Evolutionary conservation across 1,284 basidiomycete species (phyloP).

Genomic region (Pholiota adiposa): DNA sequence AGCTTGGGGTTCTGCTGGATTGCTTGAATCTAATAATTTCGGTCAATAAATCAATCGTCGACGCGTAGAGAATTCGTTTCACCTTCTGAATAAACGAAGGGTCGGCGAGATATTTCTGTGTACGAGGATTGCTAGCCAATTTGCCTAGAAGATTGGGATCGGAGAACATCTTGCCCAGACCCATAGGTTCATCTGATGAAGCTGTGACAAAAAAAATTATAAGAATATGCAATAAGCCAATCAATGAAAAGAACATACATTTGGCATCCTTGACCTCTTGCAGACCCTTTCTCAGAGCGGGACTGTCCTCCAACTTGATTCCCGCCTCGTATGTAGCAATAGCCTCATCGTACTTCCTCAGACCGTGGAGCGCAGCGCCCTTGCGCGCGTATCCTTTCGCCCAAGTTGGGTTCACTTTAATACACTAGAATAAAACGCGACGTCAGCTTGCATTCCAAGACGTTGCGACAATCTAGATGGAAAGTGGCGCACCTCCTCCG

Average conservation of each 20-base stretch:
- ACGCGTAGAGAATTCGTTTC: slow-evolving; percentile 3
- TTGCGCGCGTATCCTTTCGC: slow-evolving; percentile 93
- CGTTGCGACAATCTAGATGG: slow-evolving; percentile 4
- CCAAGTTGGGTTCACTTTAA: slow-evolving; percentile 84
- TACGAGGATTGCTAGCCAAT: slow-evolving; percentile 87
- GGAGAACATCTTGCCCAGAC: slow-evolving; percentile 81
- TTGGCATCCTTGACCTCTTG: slow-evolving; percentile 85
- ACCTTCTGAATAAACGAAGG: slow-evolving; percentile 78
- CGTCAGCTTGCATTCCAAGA: slow-evolving; percentile 6
- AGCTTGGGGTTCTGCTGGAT: slow-evolving; percentile 68
- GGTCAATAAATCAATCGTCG: slow-evolving; percentile 3
- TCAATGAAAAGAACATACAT: slow-evolving; percentile 45
- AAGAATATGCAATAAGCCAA: slow-evolving; percentile 1
- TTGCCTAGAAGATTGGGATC: slow-evolving; percentile 87
- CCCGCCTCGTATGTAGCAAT: slow-evolving; percentile 83
- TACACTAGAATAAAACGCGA: slow-evolving; percentile 50
- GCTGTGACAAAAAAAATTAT: slow-evolving; percentile 24
- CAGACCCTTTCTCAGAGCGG: slow-evolving; percentile 84
- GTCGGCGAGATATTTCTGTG: slow-evolving; percentile 83
- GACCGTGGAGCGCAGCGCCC: slow-evolving; percentile 93
- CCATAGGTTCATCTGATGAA: slow-evolving; percentile 53
- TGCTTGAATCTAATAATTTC: slow-evolving; percentile 50
- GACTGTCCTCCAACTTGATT: slow-evolving; percentile 81
- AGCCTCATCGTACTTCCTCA: slow-evolving; percentile 80
- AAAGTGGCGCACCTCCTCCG: slow-evolving; percentile 73